Base-by-base conservation (phyloP, 805 yeast species). In the Candida manassasensis region DNA sequence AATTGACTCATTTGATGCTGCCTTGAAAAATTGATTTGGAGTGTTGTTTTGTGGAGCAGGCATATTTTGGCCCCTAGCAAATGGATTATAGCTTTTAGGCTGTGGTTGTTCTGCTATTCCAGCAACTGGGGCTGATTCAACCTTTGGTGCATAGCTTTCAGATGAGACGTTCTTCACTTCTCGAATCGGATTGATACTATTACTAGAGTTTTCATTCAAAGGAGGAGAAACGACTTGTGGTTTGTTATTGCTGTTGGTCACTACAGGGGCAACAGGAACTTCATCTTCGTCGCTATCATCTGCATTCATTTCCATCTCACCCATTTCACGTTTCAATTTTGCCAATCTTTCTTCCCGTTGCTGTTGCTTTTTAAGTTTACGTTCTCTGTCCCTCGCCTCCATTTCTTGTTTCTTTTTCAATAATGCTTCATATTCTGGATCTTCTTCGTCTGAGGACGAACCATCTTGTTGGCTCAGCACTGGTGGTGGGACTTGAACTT, bases 311-410 rank as follows among this genome's bases (percentile, higher is more conserved):
- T 71, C 60, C 39, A 74, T 61, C 6, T 69, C 77, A 27, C 70
- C 81, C 71, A 80, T 73, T 49, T 79, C 82, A 40, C 66, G 70
- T 46, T 71, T 77, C 35, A 80, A 56, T 42, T 70, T 68, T 2
- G 80, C 83, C 36, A 77, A 48, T 43, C 79, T 65, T 9, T 74
- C 81, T 42, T 77, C 84, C 48, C 75, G 79, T 6, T 75, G 81
- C 21, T 69, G 69, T 43, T 73, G 73, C 53, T 71, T 78, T 53
- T 71, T 75, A 40, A 61, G 49, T 39, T 71, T 71, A 33, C 75
- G 53, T 30, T 62, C 65, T 32, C 57, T 47, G 34, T 65, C 67
- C 30, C 63, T 59, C 3, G 57, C 61, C 44, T 73, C 79, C 61
- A 67, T 42, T 34, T 60, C 71, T 54, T 52, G 62, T 40, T 60